A percentile compares a stretch with the other conserved stretches of the same genome.
Evolutionary conservation across 768 basidiomycete species (phyloP).

Genomic region (Multifurca ochricompacta): DNA sequence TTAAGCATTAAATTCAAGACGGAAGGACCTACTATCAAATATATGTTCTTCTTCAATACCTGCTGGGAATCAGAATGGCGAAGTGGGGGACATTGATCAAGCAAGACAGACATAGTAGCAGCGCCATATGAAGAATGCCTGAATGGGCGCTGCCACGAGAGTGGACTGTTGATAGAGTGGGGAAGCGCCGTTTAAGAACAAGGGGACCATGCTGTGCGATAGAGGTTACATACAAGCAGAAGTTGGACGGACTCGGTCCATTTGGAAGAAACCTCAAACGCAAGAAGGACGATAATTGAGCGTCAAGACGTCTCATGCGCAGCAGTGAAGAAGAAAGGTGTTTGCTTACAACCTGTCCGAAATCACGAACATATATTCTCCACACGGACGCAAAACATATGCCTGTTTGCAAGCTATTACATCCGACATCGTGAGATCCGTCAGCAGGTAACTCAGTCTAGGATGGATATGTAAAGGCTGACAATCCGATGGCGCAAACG

Average conservation of each 20-base stretch:
- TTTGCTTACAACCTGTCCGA: not conserved
- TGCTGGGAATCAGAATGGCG: not conserved
- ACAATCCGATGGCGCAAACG: slow-evolving; percentile 11
- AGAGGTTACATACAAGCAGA: slow-evolving; percentile 1
- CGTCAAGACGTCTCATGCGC: not conserved
- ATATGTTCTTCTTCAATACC: slow-evolving; percentile 5
- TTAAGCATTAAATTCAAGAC: not conserved
- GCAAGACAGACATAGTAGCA: slow-evolving; percentile 9
- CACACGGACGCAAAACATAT: slow-evolving; percentile 6
- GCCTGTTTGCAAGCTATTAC: slow-evolving; percentile 3
- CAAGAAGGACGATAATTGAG: not conserved
- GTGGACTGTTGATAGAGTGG: not conserved
- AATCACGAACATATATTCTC: slow-evolving; percentile 3
- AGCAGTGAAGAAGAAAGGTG: not conserved
- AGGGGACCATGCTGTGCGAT: not conserved
- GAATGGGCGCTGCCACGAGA: slow-evolving; percentile 2
- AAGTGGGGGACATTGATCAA: not conserved
- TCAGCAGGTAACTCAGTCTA: not conserved
- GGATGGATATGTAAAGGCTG: not conserved
- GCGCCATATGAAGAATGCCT: slow-evolving; percentile 10
- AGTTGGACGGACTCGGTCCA: slow-evolving; percentile 10
- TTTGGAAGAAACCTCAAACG: not conserved
- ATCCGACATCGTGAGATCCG: not conserved
- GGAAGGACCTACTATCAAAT: slow-evolving; percentile 1
- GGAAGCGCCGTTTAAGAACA: not conserved